phyloP scores from a whole-genome alignment of 1,284 basidiomycete genomes.

The Ceratobasidium sp. region DNA sequence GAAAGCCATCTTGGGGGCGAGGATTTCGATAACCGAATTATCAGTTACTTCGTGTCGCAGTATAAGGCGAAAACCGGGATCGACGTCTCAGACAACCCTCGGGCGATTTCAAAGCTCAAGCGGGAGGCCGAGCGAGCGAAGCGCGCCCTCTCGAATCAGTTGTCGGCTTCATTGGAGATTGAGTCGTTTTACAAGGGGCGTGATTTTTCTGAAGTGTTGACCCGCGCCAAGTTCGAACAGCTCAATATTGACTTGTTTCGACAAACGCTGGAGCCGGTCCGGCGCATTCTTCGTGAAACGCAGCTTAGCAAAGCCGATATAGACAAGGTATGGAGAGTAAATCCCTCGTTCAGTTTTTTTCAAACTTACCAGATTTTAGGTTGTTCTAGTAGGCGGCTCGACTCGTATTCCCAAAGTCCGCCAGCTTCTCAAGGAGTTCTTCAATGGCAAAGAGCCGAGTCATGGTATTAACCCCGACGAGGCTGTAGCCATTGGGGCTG shows the following conservation, averaged over 20 bases:
- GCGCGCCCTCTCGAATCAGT: conserved; percentile 69
- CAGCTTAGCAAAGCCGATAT: conserved; percentile 72
- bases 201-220: conserved; percentile 69
- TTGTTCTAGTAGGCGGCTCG: conserved; percentile 71
- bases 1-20: conserved; percentile 74
- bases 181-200: conserved; percentile 71
- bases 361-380: conserved; percentile 63
- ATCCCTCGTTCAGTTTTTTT: conserved; percentile 56
- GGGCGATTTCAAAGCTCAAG: conserved; percentile 63
- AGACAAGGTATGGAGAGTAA: conserved; percentile 62
- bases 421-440: conserved; percentile 68
- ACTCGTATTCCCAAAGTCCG: conserved; percentile 73
- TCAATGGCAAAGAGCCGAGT: conserved; percentile 65
- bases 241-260: conserved; percentile 73
- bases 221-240: conserved; percentile 72
- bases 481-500: conserved; percentile 99
- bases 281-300: conserved; percentile 72
- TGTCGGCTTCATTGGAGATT: conserved; percentile 69
- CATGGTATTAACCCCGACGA: conserved; percentile 96
- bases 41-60: conserved; percentile 65
- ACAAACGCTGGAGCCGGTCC: conserved; percentile 73
- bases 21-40: conserved; percentile 71
- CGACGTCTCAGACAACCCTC: conserved; percentile 68
- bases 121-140: conserved; percentile 66
- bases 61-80: conserved; percentile 67